Evolutionary conservation across 2,329 filamentous ascomycete genomes (phyloP), one percentile per base, ranked within the genome.

Genomic region (Tolypocladium nubicola): DNA sequence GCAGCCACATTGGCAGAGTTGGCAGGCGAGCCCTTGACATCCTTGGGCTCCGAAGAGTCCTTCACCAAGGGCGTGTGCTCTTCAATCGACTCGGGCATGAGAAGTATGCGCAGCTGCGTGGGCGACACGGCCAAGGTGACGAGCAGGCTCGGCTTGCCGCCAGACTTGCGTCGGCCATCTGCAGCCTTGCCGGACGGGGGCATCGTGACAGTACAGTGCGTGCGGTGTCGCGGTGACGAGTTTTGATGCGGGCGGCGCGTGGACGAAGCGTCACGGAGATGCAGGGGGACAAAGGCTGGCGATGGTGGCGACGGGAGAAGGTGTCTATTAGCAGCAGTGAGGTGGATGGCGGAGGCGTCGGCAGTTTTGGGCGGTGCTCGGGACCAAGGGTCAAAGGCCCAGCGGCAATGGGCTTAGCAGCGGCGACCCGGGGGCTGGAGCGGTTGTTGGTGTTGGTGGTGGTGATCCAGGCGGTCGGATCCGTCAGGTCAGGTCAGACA

Each of bases 61-160:
- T 70, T 68, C 58, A 66, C 58, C 47, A 71, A 66, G 33, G 76
- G 68, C 50, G 77, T 73, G 57, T 78, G 75, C 57, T 77, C 71
- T 60, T 77, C 73, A 60, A 71, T 60, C 47, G 73, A 69, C 30
- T 71, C 70, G 33, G 76, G 70, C 61, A 77, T 74, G 61, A 79
- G 62, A 54, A 85, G 72, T 54, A 75, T 74, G 62, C 78, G 77
- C 55, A 87, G 73, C 61, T 71, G 75, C 21, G 74, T 67, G 47
- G 82, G 71, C 26, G 78, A 65, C 53, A 85, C 73, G 63, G 75
- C 80, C 56, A 86, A 69, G 9, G 75, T 84, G 65, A 85, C 69
- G 59, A 84, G 58, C 54, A 76, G 64, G 39, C 58, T 63, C 23
- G 66, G 56, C 61, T 73, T 74, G 65, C 64, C 63, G 58, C 67